These are phyloP conservation scores for Podosphaera leucotricha DNA, from an alignment of 2,329 filamentous ascomycete species.

Conservation along the genomic window DNA sequence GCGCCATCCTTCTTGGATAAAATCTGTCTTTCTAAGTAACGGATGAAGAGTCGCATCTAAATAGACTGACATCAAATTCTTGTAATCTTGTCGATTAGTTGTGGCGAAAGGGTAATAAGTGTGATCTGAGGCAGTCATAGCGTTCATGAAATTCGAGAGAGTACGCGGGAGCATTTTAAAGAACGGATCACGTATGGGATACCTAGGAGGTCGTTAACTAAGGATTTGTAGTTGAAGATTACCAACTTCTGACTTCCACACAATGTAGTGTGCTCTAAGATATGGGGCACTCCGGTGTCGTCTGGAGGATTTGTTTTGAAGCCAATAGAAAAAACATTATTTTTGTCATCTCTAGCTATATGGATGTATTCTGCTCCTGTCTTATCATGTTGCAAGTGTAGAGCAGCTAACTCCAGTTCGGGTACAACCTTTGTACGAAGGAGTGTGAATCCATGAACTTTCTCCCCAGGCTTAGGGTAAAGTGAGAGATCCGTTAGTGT, in stretches of 20 bases:
- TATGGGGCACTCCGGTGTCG: slow-evolving; percentile 88
- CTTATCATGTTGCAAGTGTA: slow-evolving; percentile 81
- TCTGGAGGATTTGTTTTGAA: slow-evolving; percentile 98
- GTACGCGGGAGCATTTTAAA: slow-evolving; percentile 99
- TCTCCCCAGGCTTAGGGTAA: slow-evolving; percentile 58
- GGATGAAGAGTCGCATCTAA: slow-evolving; percentile 84
- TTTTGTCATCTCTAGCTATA: slow-evolving; percentile 81
- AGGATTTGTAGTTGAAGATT: neutral
- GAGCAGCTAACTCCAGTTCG: slow-evolving; percentile 74
- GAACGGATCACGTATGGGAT: slow-evolving; percentile 94
- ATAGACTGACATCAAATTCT: slow-evolving; percentile 90
- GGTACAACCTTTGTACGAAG: slow-evolving; percentile 76
- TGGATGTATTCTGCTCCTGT: slow-evolving; percentile 92
- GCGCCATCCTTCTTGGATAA: slow-evolving; percentile 90
- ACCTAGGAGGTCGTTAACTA: slow-evolving; percentile 26
- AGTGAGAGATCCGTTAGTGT: slow-evolving; percentile 55
- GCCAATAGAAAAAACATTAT: slow-evolving; percentile 98
- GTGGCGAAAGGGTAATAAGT: slow-evolving; percentile 97
- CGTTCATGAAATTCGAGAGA: slow-evolving; percentile 99
- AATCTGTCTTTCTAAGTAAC: slow-evolving; percentile 72
- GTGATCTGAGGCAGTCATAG: slow-evolving; percentile 87
- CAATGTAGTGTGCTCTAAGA: slow-evolving; percentile 88
- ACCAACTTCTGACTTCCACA: slow-evolving; percentile 79
- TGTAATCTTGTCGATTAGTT: slow-evolving; percentile 84
- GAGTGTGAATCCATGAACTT: slow-evolving; percentile 83